A percentile compares a stretch with the other conserved stretches of the same genome.
Conservation (phyloP, 495 filamentous ascomycete species). For the Aspergillus wentii region DNA sequence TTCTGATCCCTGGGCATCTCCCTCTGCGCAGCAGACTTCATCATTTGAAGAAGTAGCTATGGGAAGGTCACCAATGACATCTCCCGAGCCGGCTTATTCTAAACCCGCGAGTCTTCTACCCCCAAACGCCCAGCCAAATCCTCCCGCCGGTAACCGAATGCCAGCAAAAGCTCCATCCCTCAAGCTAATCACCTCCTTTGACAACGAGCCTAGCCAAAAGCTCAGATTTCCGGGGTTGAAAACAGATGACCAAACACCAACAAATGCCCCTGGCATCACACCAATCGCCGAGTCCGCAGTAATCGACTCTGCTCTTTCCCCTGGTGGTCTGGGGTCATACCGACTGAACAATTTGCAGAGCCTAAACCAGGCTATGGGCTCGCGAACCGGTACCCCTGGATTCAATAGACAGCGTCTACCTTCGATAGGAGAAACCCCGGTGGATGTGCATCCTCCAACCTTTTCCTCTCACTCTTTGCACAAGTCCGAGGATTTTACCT, state of each 20-base stretch:
- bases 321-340: slow-evolving; percentile 64
- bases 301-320: slow-evolving; percentile 79
- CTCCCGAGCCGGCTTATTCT: slow-evolving; percentile 28
- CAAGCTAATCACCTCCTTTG: slow-evolving; percentile 90
- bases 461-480: slow-evolving; percentile 37
- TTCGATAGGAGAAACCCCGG: slow-evolving; percentile 76
- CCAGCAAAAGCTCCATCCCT: slow-evolving; percentile 76
- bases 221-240: slow-evolving; percentile 63
- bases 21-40: slow-evolving; percentile 65
- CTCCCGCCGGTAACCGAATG: slow-evolving; percentile 21
- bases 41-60: slow-evolving; percentile 29
- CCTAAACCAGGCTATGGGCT: slow-evolving; percentile 64
- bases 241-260: slow-evolving; percentile 69
- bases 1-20: slow-evolving; percentile 79
- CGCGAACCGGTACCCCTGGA: slow-evolving; percentile 68
- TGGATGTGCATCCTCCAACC: slow-evolving; percentile 47
- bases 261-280: slow-evolving; percentile 70
- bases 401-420: slow-evolving; percentile 68
- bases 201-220: slow-evolving; percentile 49
- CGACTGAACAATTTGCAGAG: slow-evolving; percentile 52
- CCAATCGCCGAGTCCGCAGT: slow-evolving; percentile 91
- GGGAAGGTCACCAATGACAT: slow-evolving; percentile 41
- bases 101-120: slow-evolving; percentile 21
- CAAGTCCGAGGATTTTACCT: slow-evolving; percentile 43
- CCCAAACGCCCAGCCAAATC: slow-evolving; percentile 21